A percentile compares a stretch with the other conserved stretches of the same genome.
Evolutionary conservation across 2,329 filamentous ascomycete genomes (phyloP).

Genomic region (Diaporthe citri): DNA sequence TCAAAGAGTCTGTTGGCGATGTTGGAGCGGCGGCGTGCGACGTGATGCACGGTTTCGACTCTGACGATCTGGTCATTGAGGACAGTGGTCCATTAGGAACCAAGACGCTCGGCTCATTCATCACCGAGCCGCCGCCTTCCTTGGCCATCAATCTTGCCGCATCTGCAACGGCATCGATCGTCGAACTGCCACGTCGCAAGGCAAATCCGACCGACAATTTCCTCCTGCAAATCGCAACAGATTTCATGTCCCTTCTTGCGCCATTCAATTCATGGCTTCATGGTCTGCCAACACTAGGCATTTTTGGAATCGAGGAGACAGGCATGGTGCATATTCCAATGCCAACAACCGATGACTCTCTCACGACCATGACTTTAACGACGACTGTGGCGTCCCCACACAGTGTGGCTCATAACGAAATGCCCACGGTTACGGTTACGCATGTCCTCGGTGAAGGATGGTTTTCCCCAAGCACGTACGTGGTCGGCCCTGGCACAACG

Average conservation of each 20-base stretch:
- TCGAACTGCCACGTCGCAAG: conserved; percentile 35
- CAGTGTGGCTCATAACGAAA: background rate
- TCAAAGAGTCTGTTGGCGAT: conserved; percentile 40
- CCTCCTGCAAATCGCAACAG: conserved; percentile 39
- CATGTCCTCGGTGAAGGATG: conserved; percentile 40
- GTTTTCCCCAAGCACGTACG: conserved; percentile 38
- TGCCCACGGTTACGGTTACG: conserved; percentile 38
- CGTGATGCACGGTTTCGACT: conserved; percentile 42
- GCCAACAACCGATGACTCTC: conserved; percentile 1
- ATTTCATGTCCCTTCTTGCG: conserved; percentile 28
- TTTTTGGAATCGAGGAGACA: conserved; percentile 33
- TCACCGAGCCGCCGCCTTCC: conserved; percentile 41
- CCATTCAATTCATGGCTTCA: conserved; percentile 37
- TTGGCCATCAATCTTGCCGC: conserved; percentile 38
- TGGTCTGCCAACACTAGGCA: conserved; percentile 29
- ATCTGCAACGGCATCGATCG: conserved; percentile 33
- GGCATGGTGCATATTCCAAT: conserved; percentile 31
- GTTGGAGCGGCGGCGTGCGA: conserved; percentile 41
- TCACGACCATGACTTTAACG: conserved; percentile 14
- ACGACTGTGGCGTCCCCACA: conserved; percentile 11
- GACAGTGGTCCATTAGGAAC: conserved; percentile 41
- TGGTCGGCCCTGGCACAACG: conserved; percentile 32
- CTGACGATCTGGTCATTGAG: conserved; percentile 42
- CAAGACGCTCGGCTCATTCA: conserved; percentile 43
- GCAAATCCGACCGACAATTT: conserved; percentile 39